Conservation (phyloP, 1,284 basidiomycete species). For the Ceratobasidium sp. region DNA sequence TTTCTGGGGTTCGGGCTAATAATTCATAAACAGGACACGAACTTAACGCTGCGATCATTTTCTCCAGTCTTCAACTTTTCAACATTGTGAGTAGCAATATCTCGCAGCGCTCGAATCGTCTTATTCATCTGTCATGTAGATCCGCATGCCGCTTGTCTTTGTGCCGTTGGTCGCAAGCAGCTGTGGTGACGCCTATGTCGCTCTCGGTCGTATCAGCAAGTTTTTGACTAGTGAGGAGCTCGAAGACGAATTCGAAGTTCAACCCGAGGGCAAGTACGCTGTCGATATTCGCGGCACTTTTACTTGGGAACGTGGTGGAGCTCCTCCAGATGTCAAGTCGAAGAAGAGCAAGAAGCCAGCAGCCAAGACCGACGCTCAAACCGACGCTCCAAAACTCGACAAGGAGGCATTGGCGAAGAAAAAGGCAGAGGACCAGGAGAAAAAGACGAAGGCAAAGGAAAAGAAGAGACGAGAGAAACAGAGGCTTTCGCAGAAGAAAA, state of each 20-base stretch:
- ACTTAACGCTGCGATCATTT: slow-evolving; percentile 73
- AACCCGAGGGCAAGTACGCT: slow-evolving; percentile 53
- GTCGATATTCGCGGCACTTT: slow-evolving; percentile 71
- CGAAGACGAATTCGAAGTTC: slow-evolving; percentile 59
- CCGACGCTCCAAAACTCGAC: slow-evolving; percentile 26
- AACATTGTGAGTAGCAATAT: slow-evolving; percentile 57
- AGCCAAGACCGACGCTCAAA: slow-evolving; percentile 30
- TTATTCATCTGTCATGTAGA: not conserved
- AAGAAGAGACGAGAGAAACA: slow-evolving; percentile 46
- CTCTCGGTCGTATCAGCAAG: slow-evolving; percentile 63
- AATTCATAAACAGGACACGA: slow-evolving; percentile 64
- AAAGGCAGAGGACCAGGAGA: slow-evolving; percentile 41
- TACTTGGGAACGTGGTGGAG: slow-evolving; percentile 65
- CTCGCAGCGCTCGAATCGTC: not conserved
- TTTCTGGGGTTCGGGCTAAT: not conserved
- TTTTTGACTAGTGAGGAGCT: slow-evolving; percentile 74
- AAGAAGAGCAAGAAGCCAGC: slow-evolving; percentile 46
- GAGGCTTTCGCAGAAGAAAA: slow-evolving; percentile 30
- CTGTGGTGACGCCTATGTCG: slow-evolving; percentile 65
- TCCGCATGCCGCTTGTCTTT: slow-evolving; percentile 37
- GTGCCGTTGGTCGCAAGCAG: slow-evolving; percentile 24
- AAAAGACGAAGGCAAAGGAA: slow-evolving; percentile 43
- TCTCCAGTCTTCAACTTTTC: slow-evolving; percentile 77
- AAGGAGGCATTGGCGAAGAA: slow-evolving; percentile 41
- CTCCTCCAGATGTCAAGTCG: slow-evolving; percentile 6